phyloP scores from a whole-genome alignment of 2,329 filamentous ascomycete species.

The Aspergillus tanneri region DNA sequence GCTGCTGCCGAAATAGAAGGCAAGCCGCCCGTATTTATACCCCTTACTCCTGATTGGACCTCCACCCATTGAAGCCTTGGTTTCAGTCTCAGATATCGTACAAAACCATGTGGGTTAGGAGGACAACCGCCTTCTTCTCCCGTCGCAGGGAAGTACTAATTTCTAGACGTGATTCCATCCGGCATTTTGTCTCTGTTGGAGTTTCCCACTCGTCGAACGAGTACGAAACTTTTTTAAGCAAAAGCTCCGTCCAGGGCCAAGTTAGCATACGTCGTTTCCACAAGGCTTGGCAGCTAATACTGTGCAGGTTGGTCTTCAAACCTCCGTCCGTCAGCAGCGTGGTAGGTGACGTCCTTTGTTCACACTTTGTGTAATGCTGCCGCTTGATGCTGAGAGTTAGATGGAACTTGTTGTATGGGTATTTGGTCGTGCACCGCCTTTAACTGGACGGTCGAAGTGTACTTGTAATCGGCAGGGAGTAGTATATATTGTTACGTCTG shows the following conservation, averaged over 20 bases:
- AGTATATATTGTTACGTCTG: constrained; percentile 5
- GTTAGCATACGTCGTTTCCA: not conserved
- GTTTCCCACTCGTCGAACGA: constrained; percentile 10
- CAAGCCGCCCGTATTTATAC: not conserved
- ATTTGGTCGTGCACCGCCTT: constrained; percentile 1
- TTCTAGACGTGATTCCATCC: not conserved
- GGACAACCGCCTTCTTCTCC: constrained; percentile 1
- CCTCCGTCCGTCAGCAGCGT: not conserved
- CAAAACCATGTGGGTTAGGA: constrained; percentile 8
- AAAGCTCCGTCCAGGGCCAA: not conserved
- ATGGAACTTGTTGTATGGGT: constrained; percentile 11
- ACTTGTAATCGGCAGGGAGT: constrained; percentile 2
- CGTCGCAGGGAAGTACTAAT: not conserved
- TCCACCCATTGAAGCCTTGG: not conserved
- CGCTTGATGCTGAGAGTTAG: not conserved
- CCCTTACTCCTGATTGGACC: not conserved
- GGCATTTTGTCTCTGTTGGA: not conserved
- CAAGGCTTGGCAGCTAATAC: constrained; percentile 1
- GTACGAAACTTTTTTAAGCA: not conserved
- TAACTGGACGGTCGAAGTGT: constrained; percentile 2
- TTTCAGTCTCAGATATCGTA: constrained; percentile 6
- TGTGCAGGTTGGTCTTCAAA: constrained; percentile 6
- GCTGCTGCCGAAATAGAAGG: not conserved
- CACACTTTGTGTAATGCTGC: not conserved
- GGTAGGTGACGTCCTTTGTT: constrained; percentile 4